Evolutionary conservation across 2,329 filamentous ascomycete species (phyloP), one percentile per base, ranked within the genome.

Genomic region (Fusarium albidum): DNA sequence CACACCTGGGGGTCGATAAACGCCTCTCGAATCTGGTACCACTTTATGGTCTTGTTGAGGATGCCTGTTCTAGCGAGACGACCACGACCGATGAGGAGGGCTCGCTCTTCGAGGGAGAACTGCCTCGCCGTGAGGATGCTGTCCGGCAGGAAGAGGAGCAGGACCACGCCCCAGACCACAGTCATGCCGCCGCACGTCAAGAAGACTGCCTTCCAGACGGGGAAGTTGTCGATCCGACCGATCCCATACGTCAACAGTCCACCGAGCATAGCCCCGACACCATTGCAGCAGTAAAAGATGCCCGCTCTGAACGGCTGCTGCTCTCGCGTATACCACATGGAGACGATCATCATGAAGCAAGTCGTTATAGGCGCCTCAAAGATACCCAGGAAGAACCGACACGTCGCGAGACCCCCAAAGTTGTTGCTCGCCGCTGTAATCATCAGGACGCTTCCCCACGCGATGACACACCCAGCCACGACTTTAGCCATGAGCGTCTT

Each of bases 21-120:
- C 0, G 79, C 78, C 57, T 82, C 80, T 1, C 72, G 71, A 29
- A 82, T 75, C 51, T 82, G 80, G 11, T 73, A 69, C 60, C 68
- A 71, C 52, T 81, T 81, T 61, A 82, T 78, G 2, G 69, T 71
- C 40, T 73, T 71, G 61, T 79, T 82, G 11, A 80, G 67, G 3
- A 82, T 74, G 6, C 79, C 79, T 0, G 77, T 78, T 44, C 73
- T 65, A 26, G 81, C 77, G 1, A 76, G 69, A 4, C 74, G 81
- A 9, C 91, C 79, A 65, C 87, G 90, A 52, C 81, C 83, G 3
- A 88, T 86, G 0, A 82, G 87, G 8, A 84, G 71, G 1, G 62
- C 61, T 6, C 61, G 61, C n/a, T 69, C 67, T 18, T 64, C 48
- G 1, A 61, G 41, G 3, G 40, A 59, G 32, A 69, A 67, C 2